Evolutionary conservation across 495 filamentous ascomycete genomes (phyloP), one percentile per base, ranked within the genome.

Genomic region (Apiosordaria backusii): DNA sequence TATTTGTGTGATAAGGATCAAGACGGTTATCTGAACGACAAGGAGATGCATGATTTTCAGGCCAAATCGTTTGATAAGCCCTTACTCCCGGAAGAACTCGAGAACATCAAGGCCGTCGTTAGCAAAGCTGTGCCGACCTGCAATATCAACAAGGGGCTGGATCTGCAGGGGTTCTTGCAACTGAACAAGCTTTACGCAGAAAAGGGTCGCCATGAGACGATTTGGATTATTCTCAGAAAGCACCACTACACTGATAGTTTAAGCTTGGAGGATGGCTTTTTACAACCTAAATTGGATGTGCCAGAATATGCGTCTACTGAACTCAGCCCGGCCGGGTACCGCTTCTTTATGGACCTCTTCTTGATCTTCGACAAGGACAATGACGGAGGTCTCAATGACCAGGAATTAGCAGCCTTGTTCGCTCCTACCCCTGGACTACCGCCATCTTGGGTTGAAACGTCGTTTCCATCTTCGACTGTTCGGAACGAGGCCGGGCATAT

Each of bases 271-370:
- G 92, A 97, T 69, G 89, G 77, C 72, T 97, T 97, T 75, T 82
- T 98, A n/a, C 91, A 92, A 69, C 95, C 95, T 3, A 92, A 90
- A 71, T 94, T 98, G 68, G 96, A 98, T 7, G 91, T 99, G 1
- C 94, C 96, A 0, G 88, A 90, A 22, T 93, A 89, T 71, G 87
- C 92, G 0, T 97, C 93, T 24, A 95, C 95, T 7, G 95, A 99
- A 77, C 85, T 99, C 7, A 97, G 92, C 60, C 96, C 96, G 2
- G 88, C 92, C 24, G 95, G 95, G 4, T 99, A 99, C 74, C 87
- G 95, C 23, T 99, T 98, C 78, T 97, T 99, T 70, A 93, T 98
- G 71, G 95, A 98, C 74, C 83, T 98, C 0, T 99, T 99, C 79
- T 82, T 98, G 52, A 81, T 94, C 1, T 96, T 95, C 60, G 95